These are phyloP conservation scores for Paxillus involutus DNA, from an alignment of 768 basidiomycete genomes.

Conservation along the genomic window DNA sequence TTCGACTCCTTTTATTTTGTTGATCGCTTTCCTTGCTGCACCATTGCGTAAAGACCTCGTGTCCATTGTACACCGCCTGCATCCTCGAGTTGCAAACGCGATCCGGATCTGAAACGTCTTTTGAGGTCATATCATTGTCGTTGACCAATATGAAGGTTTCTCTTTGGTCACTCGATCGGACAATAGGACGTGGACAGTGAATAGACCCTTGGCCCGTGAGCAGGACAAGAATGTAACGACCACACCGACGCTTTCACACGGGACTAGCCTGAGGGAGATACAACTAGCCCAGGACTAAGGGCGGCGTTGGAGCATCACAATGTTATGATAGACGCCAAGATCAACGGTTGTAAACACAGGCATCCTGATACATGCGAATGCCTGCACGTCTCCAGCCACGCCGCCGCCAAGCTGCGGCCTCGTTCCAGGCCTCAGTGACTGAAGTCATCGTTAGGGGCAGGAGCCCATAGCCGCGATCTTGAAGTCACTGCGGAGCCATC, in stretches of 20 bases:
- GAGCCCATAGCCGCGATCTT: not conserved
- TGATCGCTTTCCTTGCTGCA: conserved; percentile 12
- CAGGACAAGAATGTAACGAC: not conserved
- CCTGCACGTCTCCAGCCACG: conserved; percentile 12
- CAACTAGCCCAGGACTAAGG: conserved; percentile 19
- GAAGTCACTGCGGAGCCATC: not conserved
- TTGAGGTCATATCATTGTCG: not conserved
- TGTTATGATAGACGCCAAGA: conserved; percentile 11
- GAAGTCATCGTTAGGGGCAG: no score
- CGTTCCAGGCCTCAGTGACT: no score
- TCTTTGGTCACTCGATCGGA: conserved; percentile 5
- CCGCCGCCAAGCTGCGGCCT: not conserved
- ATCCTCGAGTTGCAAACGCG: not conserved
- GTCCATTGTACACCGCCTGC: conserved; percentile 11
- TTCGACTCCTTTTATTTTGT: conserved; percentile 18
- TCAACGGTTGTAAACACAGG: not conserved
- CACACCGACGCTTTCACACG: no score
- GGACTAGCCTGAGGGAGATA: not conserved
- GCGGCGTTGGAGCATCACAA: conserved; percentile 10
- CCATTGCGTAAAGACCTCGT: conserved; percentile 29
- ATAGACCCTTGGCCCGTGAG: not conserved
- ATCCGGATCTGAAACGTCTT: not conserved
- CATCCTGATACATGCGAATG: conserved; percentile 19
- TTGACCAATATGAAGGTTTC: conserved; percentile 4
- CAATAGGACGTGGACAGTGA: not conserved